These are phyloP conservation scores for Pythium utonaiense DNA, from an alignment of 352 stramenopile species.

Conservation along the genomic window DNA sequence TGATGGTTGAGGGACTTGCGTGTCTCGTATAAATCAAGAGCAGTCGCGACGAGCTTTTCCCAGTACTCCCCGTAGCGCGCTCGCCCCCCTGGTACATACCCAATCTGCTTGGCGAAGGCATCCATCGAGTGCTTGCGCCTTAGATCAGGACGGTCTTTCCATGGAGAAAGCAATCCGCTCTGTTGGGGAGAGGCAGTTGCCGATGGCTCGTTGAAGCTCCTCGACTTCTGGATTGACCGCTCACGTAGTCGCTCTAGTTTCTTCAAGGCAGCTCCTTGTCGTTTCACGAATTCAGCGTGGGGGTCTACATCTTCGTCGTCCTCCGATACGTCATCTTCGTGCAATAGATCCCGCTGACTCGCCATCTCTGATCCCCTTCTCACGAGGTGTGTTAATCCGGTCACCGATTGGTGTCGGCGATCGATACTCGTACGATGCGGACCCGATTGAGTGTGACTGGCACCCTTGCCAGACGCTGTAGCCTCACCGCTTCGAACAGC, in stretches of 20 bases:
- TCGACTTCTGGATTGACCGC: not conserved
- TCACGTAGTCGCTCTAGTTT: constrained; percentile 11
- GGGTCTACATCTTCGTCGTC: not conserved
- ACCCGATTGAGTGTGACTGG: not conserved
- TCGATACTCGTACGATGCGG: not conserved
- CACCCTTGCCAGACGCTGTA: not conserved
- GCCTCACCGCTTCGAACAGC: not conserved
- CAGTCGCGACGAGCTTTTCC: constrained; percentile 42
- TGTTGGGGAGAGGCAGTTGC: not conserved
- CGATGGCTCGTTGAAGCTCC: not conserved
- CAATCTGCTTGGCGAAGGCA: constrained; percentile 47
- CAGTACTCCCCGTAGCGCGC: constrained; percentile 59
- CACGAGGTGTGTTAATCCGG: constrained; percentile 5
- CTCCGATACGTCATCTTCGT: not conserved
- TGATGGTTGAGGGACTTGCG: constrained; percentile 31
- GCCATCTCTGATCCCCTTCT: not conserved
- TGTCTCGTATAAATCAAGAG: constrained; percentile 50
- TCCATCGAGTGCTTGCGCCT: constrained; percentile 66
- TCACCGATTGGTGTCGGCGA: not conserved
- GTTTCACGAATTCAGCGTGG: constrained; percentile 12
- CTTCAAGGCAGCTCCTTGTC: constrained; percentile 7
- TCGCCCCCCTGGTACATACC: constrained; percentile 40
- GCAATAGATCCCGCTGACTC: not conserved
- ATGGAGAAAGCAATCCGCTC: constrained; percentile 46
- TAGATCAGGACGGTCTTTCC: constrained; percentile 43